Percentiles rank a stretch among this genome's conserved stretches.
These are phyloP conservation scores for Teratosphaeria zuluensis DNA, from an alignment of 2,329 filamentous ascomycete species.

Conservation along the genomic window DNA sequence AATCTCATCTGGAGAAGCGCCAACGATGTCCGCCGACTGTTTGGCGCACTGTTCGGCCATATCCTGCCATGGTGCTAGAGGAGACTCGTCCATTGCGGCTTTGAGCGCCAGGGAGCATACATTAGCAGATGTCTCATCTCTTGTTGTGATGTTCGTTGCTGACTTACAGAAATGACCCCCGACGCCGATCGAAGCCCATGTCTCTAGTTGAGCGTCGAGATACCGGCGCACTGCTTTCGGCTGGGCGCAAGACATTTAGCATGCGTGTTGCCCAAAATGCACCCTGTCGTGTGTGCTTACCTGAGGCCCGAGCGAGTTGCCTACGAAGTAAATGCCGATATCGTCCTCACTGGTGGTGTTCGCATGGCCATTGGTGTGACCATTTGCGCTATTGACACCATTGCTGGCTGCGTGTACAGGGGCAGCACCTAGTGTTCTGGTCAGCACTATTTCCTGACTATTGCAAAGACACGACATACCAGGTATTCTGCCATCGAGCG, in stretches of 20 bases:
- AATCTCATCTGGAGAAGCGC: slow-evolving; percentile 62
- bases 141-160: not conserved
- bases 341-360: slow-evolving; percentile 24
- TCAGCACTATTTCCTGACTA: not conserved
- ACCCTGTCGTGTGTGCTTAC: not conserved
- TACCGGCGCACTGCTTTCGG: slow-evolving; percentile 58
- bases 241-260: slow-evolving; percentile 37
- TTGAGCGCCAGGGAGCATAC: not conserved
- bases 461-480: not conserved
- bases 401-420: not conserved
- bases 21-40: slow-evolving; percentile 63
- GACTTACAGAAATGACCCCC: slow-evolving; percentile 52
- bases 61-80: slow-evolving; percentile 64
- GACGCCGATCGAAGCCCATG: slow-evolving; percentile 80
- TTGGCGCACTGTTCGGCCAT: slow-evolving; percentile 64
- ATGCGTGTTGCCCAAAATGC: not conserved
- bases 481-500: slow-evolving; percentile 7
- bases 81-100: slow-evolving; percentile 44
- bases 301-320: slow-evolving; percentile 70
- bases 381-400: not conserved
- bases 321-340: slow-evolving; percentile 66
- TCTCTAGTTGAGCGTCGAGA: slow-evolving; percentile 62
- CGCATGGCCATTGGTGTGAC: slow-evolving; percentile 1
- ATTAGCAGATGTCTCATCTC: not conserved
- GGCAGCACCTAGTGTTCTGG: not conserved